Percentiles rank a stretch among this genome's conserved stretches.
phyloP scores from a whole-genome alignment of 2,329 filamentous ascomycete genomes.

The Nemania sp. region DNA sequence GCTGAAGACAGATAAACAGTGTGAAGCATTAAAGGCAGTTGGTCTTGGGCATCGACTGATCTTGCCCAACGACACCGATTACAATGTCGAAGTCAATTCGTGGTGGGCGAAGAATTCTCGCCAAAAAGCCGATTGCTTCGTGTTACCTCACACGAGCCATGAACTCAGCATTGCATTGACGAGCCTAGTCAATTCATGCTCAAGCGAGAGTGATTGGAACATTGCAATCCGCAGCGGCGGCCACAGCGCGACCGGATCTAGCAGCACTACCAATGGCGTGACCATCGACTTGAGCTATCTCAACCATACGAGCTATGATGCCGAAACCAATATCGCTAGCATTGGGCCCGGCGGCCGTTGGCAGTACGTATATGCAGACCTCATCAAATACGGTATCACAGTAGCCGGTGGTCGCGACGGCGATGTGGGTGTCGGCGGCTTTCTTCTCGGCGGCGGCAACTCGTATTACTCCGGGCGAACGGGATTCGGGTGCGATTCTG shows the following conservation, averaged over 20 bases:
- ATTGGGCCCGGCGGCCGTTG: conserved; percentile 41
- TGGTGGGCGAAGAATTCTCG: conserved; percentile 31
- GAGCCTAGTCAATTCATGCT: conserved; percentile 22
- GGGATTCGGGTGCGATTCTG: conserved; percentile 23
- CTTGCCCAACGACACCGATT: conserved; percentile 27
- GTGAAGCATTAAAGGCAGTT: conserved; percentile 29
- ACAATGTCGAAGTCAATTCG: conserved; percentile 30
- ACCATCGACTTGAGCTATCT: conserved; percentile 48
- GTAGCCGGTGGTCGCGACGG: conserved; percentile 37
- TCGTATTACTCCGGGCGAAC: conserved; percentile 20
- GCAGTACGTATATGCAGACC: conserved; percentile 33
- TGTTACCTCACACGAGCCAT: conserved; percentile 29
- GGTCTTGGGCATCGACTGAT: conserved; percentile 32
- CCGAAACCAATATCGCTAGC: conserved; percentile 37
- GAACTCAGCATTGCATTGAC: conserved; percentile 32
- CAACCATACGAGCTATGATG: conserved; percentile 39
- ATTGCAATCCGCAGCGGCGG: conserved; percentile 57
- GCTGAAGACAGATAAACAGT: conserved; percentile 19
- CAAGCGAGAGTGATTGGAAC: conserved; percentile 35
- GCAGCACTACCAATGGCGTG: conserved; percentile 49
- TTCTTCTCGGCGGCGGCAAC: conserved; percentile 31
- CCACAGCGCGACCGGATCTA: conserved; percentile 48
- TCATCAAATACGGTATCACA: conserved; percentile 31
- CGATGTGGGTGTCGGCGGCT: conserved; percentile 39
- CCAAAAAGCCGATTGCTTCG: conserved; percentile 32